Percentiles rank a stretch among this genome's conserved stretches.
Conservation (phyloP, 2,329 filamentous ascomycete species). For the Nemania abortiva region DNA sequence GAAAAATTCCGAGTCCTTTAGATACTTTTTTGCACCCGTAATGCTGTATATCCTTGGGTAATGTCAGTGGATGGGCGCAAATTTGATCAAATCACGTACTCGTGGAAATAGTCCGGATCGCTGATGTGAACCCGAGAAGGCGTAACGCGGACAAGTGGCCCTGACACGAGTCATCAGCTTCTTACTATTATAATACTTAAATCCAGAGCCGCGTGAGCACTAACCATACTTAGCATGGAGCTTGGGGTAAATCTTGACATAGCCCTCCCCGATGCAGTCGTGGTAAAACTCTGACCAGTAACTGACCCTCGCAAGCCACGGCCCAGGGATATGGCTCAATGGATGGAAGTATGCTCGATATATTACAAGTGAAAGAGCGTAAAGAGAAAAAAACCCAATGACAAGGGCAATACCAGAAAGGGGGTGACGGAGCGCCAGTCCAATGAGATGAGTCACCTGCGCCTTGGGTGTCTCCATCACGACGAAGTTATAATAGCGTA, state of each 20-base stretch:
- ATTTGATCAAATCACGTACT: conserved; percentile 15
- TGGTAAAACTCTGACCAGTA: conserved; percentile 37
- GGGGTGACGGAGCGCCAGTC: neutral
- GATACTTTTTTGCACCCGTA: conserved; percentile 23
- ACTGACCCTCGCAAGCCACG: conserved; percentile 14
- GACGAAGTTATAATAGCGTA: neutral
- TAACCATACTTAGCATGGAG: conserved; percentile 36
- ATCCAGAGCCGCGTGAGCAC: neutral
- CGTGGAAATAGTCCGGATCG: conserved; percentile 33
- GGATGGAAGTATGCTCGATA: conserved; percentile 31
- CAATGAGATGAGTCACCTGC: conserved; percentile 10
- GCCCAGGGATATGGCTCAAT: conserved; percentile 29
- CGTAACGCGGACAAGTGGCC: conserved; percentile 32
- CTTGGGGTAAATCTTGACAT: conserved; percentile 31
- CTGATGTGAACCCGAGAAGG: conserved; percentile 31
- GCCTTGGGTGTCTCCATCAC: conserved; percentile 13
- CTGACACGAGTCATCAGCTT: conserved; percentile 9
- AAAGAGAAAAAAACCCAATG: conserved; percentile 9
- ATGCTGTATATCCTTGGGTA: conserved; percentile 28
- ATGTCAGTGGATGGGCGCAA: neutral
- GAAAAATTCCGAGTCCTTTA: conserved; percentile 36
- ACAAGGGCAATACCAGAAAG: neutral
- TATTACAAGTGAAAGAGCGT: conserved; percentile 2
- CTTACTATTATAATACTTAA: too few species aligned
- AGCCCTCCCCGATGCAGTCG: conserved; percentile 28